These are phyloP conservation scores for Arthromyces matolae DNA, from an alignment of 768 basidiomycete species.

Conservation along the genomic window DNA sequence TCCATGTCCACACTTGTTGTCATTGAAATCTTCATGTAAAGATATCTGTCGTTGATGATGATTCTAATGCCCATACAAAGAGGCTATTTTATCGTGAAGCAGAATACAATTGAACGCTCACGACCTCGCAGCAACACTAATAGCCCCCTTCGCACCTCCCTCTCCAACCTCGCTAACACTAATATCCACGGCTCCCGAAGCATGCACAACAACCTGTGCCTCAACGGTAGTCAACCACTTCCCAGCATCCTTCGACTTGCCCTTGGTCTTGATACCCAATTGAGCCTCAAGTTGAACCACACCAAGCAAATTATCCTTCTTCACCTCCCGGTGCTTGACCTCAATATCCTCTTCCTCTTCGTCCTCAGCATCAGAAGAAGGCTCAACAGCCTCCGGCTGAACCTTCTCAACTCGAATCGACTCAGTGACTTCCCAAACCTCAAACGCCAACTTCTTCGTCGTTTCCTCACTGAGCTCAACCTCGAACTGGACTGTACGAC, in stretches of 20 bases:
- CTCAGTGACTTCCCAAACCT: conserved; percentile 78
- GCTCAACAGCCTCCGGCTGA: conserved; percentile 40
- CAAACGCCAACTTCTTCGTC: conserved; percentile 53
- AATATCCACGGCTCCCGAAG: conserved; percentile 36
- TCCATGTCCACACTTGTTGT: not conserved
- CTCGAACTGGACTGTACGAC: conserved; percentile 57
- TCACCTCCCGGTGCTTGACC: conserved; percentile 57
- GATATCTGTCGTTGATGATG: not conserved
- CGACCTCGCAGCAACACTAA: conserved; percentile 9
- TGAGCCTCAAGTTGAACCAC: conserved; percentile 38
- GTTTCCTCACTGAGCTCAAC: conserved; percentile 40
- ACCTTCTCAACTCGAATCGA: conserved; percentile 60
- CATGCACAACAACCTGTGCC: conserved; percentile 35
- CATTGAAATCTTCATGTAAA: not conserved
- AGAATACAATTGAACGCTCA: not conserved
- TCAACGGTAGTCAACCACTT: conserved; percentile 51
- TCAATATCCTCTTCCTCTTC: conserved; percentile 62
- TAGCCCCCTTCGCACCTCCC: conserved; percentile 10
- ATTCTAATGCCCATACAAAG: not conserved
- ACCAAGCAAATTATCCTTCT: conserved; percentile 52
- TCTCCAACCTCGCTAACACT: conserved; percentile 36
- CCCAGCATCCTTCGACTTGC: conserved; percentile 37
- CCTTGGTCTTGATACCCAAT: conserved; percentile 37
- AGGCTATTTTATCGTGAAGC: no score
- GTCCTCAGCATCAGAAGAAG: conserved; percentile 49